phyloP scores from a whole-genome alignment of 345 rosid species.

The Hibiscus syriacus region DNA sequence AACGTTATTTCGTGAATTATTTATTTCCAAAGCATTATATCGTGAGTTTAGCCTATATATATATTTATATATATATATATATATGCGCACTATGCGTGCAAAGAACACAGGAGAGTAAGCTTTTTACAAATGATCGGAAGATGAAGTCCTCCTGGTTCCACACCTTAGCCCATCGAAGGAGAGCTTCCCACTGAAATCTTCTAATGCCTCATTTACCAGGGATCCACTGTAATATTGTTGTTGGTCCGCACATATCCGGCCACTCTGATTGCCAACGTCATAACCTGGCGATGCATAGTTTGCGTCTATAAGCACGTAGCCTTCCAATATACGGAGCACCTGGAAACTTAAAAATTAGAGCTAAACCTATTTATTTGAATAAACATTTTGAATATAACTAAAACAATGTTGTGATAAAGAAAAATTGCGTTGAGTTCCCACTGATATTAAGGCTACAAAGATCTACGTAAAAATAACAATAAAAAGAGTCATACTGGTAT shows the following conservation, averaged over 20 bases:
- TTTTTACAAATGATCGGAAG: slow-evolving; percentile 19
- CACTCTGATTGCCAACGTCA: slow-evolving; percentile 75
- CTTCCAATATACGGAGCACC: slow-evolving; percentile 95
- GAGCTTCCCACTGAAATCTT: slow-evolving; percentile 56
- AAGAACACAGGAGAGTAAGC: not conserved
- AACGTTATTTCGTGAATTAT: too few relatives aligned
- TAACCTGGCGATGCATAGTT: slow-evolving; percentile 60
- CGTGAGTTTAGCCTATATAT: too few relatives aligned
- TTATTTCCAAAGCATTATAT: too few relatives aligned
- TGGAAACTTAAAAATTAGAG: too few relatives aligned
- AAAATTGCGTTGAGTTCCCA: not conserved
- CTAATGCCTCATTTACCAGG: slow-evolving; percentile 41
- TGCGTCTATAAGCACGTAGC: slow-evolving; percentile 68
- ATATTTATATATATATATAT: not conserved
- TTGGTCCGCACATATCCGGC: slow-evolving; percentile 59
- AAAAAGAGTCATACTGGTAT: not conserved
- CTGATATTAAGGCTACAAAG: not conserved
- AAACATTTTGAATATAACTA: not conserved
- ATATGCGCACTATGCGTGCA: slow-evolving; percentile 6
- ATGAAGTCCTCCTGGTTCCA: slow-evolving; percentile 28
- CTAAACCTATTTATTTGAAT: not conserved
- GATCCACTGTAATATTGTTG: slow-evolving; percentile 43
- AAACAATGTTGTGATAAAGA: not conserved
- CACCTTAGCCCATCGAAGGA: slow-evolving; percentile 38
- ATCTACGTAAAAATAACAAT: too few relatives aligned